Base-by-base conservation (phyloP, 805 yeast genomes). In the Zygoascus tannicola region DNA sequence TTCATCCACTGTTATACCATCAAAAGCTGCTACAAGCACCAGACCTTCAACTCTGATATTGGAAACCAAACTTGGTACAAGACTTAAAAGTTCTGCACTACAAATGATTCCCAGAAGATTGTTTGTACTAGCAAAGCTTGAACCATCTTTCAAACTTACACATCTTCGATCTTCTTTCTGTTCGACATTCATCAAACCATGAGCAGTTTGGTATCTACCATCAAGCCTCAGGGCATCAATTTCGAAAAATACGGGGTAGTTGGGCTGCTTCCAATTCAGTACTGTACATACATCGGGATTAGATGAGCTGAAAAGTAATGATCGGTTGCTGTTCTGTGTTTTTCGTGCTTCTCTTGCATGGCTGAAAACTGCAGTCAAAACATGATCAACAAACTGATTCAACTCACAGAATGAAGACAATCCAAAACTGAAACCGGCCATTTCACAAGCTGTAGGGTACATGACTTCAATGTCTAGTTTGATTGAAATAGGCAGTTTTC, bases 241-340 rank as follows among this genome's bases (percentile, higher is more conserved):
- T 44, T 80, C 76, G 64, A 85, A 83, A 51, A 92, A 79, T 0
- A 92, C 97, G 0, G 98, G 97, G 64, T 82, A 92, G 60, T 90
- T 90, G 12, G 98, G 97, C 64, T 92, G 98, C 63, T 92, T 92
- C 98, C 98, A 92, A 64, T 92, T 92, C 54, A 92, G 66, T 38
- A 86, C 83, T 8, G 95, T 85, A 64, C 97, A 92, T n/a, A 87
- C 85, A 38, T 79, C 76, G 28, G 95, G 83, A 62, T 87, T 86
- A 44, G 83, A 76, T 1, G 96, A 85, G 10, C 94, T 77, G 62
- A 92, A 85, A 7, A 90, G 79, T 35, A 92, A 66, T 1, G 94
- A 78, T 47, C 95, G 69, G 18, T 75, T 42, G 61, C 20, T 61
- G 23, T 44, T 43, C 1, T 40, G 36, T 22, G 47, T 32, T 22